Evolutionary conservation across 2,329 filamentous ascomycete genomes (phyloP).

Genomic region (Triangularia setosa): DNA sequence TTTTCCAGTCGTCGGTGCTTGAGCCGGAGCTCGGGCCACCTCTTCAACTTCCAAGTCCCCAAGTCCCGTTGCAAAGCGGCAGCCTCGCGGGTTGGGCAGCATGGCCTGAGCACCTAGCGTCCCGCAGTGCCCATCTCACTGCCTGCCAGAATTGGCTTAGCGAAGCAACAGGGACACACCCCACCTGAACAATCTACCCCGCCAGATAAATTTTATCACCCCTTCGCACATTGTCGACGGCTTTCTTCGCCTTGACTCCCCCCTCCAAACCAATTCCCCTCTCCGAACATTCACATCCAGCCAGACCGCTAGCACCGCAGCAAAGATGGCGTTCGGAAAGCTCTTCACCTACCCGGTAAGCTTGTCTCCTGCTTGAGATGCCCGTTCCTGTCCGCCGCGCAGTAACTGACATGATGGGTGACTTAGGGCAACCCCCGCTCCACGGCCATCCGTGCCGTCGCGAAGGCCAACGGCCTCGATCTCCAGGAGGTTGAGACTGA

Average conservation of each 20-base stretch:
- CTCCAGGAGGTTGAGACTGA: conserved; percentile 76
- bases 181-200: conserved; percentile 22
- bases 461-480: conserved; percentile 95
- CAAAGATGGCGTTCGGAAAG: conserved; percentile 94
- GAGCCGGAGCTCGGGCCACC: conserved; percentile 16
- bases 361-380: conserved; percentile 1
- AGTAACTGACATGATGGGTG: conserved; percentile 21
- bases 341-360: conserved; percentile 82
- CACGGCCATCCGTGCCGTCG: conserved; percentile 83
- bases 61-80: background rate
- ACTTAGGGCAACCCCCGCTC: conserved; percentile 81
- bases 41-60: background rate
- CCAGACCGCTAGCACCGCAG: conserved; percentile 26
- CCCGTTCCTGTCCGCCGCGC: background rate
- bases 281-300: conserved; percentile 24
- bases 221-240: conserved; percentile 15
- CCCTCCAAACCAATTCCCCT: conserved; percentile 23
- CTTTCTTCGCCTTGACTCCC: conserved; percentile 16
- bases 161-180: conserved; percentile 12
- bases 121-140: background rate
- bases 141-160: conserved; percentile 10
- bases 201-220: conserved; percentile 27
- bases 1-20: background rate
- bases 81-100: background rate
- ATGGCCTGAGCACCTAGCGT: background rate